Evolutionary conservation across 345 rosid genomes (phyloP), one percentile per base, ranked within the genome.

Genomic region (Jatropha curcas): DNA sequence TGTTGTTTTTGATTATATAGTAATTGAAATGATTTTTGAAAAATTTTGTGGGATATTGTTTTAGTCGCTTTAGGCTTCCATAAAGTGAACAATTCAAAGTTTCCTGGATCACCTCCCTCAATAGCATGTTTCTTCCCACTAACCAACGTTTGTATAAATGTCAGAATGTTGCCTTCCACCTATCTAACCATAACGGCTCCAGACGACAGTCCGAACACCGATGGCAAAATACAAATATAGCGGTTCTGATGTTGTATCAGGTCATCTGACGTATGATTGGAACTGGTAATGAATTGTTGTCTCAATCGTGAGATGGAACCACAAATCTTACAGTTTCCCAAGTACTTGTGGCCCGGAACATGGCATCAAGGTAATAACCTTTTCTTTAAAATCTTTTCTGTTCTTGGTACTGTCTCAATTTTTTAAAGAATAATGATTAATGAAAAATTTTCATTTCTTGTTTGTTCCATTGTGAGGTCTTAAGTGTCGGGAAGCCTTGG

Each of bases 171-270:
- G 83, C 70, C 41, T 76, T 86, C 0, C 83, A 86, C 7, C 82
- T n/a, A 88, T 10, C 68, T 95, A 56, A 87, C 77, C 74, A 87
- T 95, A 62, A 87, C 87, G 51, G 92, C 98, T 30, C 99, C 98
- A 27, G 81, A 82, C 51, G 69, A 84, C 34, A 92, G 98, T 74
- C 99, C 99, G 24, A 95, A 95, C 81, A 92, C 99, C 0, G 97
- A 95, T 45, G 99, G 99, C 46, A n/a, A n/a, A n/a, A 88, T 92
- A 75, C 99, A 92, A 74, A 80, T 95, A 1, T n/a, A n/a, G n/a
- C n/a, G n/a, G n/a, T n/a, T n/a, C n/a, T n/a, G n/a, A n/a, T n/a
- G n/a, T n/a, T n/a, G n/a, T n/a, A n/a, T n/a, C n/a, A n/a, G n/a
- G n/a, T n/a, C n/a, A n/a, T n/a, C n/a, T n/a, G n/a, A n/a, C n/a